A percentile compares a stretch with the other conserved stretches of the same genome.
Conservation (phyloP, 257 asterid genomes). For the Solanum megistacrolobum region DNA sequence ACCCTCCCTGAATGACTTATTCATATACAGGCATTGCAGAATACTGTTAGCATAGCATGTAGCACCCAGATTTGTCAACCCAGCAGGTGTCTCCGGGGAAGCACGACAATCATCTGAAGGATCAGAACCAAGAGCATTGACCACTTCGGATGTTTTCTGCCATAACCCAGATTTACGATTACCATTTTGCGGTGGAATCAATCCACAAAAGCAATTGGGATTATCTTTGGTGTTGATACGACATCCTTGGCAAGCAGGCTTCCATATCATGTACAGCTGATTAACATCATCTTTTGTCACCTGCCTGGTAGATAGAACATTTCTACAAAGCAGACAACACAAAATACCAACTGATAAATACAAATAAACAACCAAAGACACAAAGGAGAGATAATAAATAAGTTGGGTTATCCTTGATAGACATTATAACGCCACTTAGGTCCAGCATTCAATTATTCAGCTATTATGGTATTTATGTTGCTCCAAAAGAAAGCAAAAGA, state of each 20-base stretch:
- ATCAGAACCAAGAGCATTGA: constrained; percentile 74
- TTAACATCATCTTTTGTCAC: constrained; percentile 65
- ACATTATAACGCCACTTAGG: not conserved
- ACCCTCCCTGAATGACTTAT: constrained; percentile 78
- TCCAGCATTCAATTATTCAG: not conserved
- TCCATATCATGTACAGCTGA: constrained; percentile 75
- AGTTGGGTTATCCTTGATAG: not conserved
- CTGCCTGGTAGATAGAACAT: constrained; percentile 42
- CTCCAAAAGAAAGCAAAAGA: not conserved
- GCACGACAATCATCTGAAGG: constrained; percentile 68
- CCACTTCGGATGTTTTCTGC: constrained; percentile 84
- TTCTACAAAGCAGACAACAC: constrained; percentile 35
- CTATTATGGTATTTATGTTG: not conserved
- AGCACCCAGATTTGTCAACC: constrained; percentile 96
- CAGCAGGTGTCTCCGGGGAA: constrained; percentile 75
- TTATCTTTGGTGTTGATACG: constrained; percentile 91
- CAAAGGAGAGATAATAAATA: not conserved
- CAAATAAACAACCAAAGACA: not conserved
- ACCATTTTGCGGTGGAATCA: constrained; percentile 73
- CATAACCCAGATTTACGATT: constrained; percentile 89
- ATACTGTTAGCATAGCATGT: constrained; percentile 99
- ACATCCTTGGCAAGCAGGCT: constrained; percentile 91
- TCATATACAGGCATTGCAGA: constrained; percentile 86
- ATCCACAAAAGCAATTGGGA: constrained; percentile 95
- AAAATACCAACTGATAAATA: not conserved